Base-by-base conservation (phyloP, 306 rosid species). In the Trifolium dubium region DNA sequence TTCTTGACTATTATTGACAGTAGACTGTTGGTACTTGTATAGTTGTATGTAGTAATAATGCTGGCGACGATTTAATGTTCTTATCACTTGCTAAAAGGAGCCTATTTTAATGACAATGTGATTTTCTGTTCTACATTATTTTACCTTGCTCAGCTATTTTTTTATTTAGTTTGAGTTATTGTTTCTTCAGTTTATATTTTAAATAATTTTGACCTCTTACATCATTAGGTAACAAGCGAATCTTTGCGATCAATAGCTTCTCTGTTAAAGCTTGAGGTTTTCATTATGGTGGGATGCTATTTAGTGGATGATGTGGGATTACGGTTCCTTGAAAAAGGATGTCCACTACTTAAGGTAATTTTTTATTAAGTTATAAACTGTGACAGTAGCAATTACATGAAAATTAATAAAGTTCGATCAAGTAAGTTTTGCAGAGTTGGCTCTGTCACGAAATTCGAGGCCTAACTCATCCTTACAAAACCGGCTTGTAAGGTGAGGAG, bases 191-290 rank as follows among this genome's bases (percentile, higher is more conserved):
- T 39, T 41, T 28, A 28, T 50, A 29, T 43, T 31, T 75, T 63
- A 29, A 74, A 65, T 67, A 54, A 74, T 74, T 40, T 61, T 44
- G 59, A 46, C n/a, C 53, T 66, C 37, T 51, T 29, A 34, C 40
- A 35, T 73, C 67, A 15, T 66, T 61, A 88, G 90, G 80, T 88
- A 49, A 86, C 89, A 12, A 77, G 82, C 4, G 86, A 86, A 79
- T 84, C 93, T 54, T 69, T 88, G 49, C 69, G 81, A 50, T 82
- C 93, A 34, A 55, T 88, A 73, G 88, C 90, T 82, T 82, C 89
- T 70, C 76, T 88, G 71, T 82, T 64, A 37, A 86, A 71, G 76
- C 86, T 88, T 58, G 93, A 88, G 81, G 55, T 73, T 81, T 81
- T 88, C 18, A 47, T 74, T 81, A 76, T 88, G 73, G 85, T 67